These are phyloP conservation scores for Pueraria montana DNA, from an alignment of 306 rosid species.

Conservation along the genomic window DNA sequence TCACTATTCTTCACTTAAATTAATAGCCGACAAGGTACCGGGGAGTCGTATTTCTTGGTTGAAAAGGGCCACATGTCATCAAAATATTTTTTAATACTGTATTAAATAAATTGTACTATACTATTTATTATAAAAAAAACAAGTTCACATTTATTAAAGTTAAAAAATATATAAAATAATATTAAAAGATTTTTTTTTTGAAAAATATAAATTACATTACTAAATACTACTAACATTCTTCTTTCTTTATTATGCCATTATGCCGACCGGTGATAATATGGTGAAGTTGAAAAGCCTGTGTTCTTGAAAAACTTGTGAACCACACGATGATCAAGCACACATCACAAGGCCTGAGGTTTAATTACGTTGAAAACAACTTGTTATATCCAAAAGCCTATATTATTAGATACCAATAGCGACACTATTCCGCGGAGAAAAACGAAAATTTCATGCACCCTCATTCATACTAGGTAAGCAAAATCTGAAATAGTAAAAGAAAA, in stretches of 20 bases:
- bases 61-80: neutral
- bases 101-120: neutral
- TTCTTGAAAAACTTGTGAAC: slow-evolving; percentile 1
- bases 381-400: neutral
- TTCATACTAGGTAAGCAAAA: slow-evolving; percentile 4
- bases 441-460: neutral
- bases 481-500: neutral
- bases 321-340: slow-evolving; percentile 32
- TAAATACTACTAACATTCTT: neutral
- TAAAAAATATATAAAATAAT: neutral
- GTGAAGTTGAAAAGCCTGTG: neutral
- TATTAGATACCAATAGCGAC: slow-evolving; percentile 2
- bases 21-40: neutral
- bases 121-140: neutral
- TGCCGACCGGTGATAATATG: neutral
- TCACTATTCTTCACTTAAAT: neutral
- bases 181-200: neutral
- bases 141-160: neutral
- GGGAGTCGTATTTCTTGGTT: neutral
- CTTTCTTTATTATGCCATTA: neutral
- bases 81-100: neutral
- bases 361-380: slow-evolving; percentile 32
- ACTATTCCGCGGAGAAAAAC: neutral
- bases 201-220: neutral
- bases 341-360: slow-evolving; percentile 19